Conservation (phyloP, 2,329 filamentous ascomycete species). For the Fusarium sp. region DNA sequence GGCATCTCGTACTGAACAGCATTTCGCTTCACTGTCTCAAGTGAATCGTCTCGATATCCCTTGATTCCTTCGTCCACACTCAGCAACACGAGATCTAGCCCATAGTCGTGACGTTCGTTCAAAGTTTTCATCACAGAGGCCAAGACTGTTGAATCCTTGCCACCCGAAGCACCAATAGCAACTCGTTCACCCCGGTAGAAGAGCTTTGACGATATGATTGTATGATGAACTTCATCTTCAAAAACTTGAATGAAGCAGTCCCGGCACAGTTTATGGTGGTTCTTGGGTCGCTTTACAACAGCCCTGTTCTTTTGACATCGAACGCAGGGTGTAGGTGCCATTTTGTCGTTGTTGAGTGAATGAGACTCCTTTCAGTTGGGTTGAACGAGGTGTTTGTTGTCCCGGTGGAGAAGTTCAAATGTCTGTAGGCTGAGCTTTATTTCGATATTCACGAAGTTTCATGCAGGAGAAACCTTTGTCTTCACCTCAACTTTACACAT, state of each 20-base stretch:
- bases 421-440: not conserved
- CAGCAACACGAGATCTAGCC: conserved; percentile 84
- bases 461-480: not conserved
- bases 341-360: conserved; percentile 51
- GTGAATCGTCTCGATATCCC: conserved; percentile 93
- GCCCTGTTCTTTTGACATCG: conserved; percentile 81
- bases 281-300: conserved; percentile 92
- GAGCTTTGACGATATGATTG: conserved; percentile 82
- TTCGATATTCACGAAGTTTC: not conserved
- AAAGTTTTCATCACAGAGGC: conserved; percentile 94
- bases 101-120: conserved; percentile 89
- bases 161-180: conserved; percentile 95
- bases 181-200: conserved; percentile 87
- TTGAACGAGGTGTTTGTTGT: not conserved
- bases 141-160: conserved; percentile 96
- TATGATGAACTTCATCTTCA: conserved; percentile 93
- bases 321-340: conserved; percentile 82
- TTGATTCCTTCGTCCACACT: conserved; percentile 98
- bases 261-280: conserved; percentile 92
- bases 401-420: not conserved
- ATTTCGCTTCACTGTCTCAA: conserved; percentile 97
- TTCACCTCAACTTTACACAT: conserved; percentile 7
- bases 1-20: conserved; percentile 91
- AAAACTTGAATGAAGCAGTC: conserved; percentile 88
- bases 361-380: conserved; percentile 5